Base-by-base conservation (phyloP, 495 filamentous ascomycete genomes). In the Glonium stellatum region DNA sequence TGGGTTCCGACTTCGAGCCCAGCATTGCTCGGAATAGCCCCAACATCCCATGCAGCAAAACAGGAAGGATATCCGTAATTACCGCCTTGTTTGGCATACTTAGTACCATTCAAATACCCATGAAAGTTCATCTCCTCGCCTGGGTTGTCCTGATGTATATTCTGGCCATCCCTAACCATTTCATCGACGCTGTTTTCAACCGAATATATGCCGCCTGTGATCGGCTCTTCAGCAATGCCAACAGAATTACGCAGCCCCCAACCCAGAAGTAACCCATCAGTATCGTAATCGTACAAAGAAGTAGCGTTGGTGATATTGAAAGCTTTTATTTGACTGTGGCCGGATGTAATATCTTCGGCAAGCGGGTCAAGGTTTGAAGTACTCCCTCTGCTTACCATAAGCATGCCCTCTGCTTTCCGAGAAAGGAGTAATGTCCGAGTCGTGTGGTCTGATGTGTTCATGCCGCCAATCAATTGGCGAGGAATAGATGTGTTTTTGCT, bases 161-260 rank as follows among this genome's bases (percentile, higher is more conserved):
- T 84, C 19, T 71, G 59, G 0, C 77, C 78, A 61, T 78, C 65
- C 11, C 87, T 77, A 9, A 55, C 62, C n/a, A 89, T 74, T 6
- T 86, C 54, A 65, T 90, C 87, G 4, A 80, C 84, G 31, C 79
- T 84, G 66, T 90, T 91, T 69, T 91, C 87, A 18, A 90, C 87
- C 6, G 77, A 80, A 74, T 80, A 91, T 62, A 90, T 74, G 34
- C 75, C 76, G 21, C 80, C 78, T 1, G 67, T 76, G 23, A 71
- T 55, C 41, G 81, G 78, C 51, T 85, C 75, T 67, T 84, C 82
- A 15, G 71, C 83, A 4, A 90, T 69, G 15, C 87, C 87, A 19
- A 89, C 86, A 1, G 80, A 80, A 70, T 90, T 89, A 18, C 87
- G 78, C 22, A 90, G 78, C 39, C 87, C 87, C 79, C 85, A 90